phyloP scores from a whole-genome alignment of 176 grass and related monocot species.

The Oryza meyeriana region DNA sequence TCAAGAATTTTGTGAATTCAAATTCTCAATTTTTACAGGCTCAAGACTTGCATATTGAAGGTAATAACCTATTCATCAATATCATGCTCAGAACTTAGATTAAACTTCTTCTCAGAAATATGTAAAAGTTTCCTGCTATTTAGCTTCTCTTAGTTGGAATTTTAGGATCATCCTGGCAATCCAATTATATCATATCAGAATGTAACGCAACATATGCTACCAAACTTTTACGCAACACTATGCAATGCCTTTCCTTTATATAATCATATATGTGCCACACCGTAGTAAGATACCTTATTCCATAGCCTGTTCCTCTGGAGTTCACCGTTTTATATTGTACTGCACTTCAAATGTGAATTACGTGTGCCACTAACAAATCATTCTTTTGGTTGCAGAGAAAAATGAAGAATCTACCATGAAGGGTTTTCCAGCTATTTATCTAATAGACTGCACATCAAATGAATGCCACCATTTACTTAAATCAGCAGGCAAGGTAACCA shows the following conservation, averaged over 20 bases:
- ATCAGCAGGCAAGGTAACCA: conserved; percentile 63
- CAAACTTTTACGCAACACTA: conserved; percentile 21
- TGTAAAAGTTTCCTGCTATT: background rate
- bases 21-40: conserved; percentile 34
- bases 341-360: conserved; percentile 15
- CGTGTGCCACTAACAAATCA: conserved; percentile 13
- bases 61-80: conserved; percentile 41
- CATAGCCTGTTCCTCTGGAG: background rate
- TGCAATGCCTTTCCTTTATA: background rate
- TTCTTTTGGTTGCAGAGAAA: conserved; percentile 48
- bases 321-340: conserved; percentile 1
- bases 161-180: background rate
- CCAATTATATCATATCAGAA: background rate
- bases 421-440: conserved; percentile 64
- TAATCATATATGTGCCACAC: conserved; percentile 1
- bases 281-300: background rate
- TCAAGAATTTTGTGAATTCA: conserved; percentile 55
- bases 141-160: background rate
- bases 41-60: conserved; percentile 52
- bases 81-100: background rate
- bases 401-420: conserved; percentile 38
- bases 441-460: conserved; percentile 85
- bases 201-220: background rate
- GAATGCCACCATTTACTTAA: conserved; percentile 70
- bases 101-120: background rate